Percentiles rank a stretch among this genome's conserved stretches.
phyloP scores from a whole-genome alignment of 352 stramenopile species.

The Pythium aphanidermatum region DNA sequence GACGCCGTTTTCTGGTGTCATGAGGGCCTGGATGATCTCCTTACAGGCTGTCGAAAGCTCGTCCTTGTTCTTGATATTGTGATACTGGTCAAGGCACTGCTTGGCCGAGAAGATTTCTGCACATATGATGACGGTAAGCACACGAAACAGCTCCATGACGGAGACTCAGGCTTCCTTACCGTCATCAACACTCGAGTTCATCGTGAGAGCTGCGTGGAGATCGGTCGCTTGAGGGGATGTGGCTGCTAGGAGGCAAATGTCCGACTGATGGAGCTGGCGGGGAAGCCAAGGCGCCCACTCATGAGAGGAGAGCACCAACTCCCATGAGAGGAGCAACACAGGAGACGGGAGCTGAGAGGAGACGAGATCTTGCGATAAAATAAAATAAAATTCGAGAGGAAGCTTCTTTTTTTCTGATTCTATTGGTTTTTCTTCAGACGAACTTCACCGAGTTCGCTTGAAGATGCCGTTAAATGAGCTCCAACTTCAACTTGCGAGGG shows the following conservation, averaged over 20 bases:
- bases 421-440: too few species aligned
- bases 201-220: not conserved
- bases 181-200: conserved; percentile 11
- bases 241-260: not conserved
- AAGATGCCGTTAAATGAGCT: too few species aligned
- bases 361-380: not conserved
- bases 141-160: not conserved
- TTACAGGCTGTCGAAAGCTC: conserved; percentile 65
- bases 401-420: not conserved
- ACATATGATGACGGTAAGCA: too few species aligned
- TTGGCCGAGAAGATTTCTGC: conserved; percentile 13
- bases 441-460: too few species aligned
- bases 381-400: too few species aligned
- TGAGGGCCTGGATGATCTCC: conserved; percentile 69
- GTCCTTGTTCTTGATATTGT: conserved; percentile 75
- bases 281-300: not conserved
- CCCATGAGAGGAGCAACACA: not conserved
- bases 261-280: not conserved
- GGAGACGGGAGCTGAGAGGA: not conserved
- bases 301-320: not conserved
- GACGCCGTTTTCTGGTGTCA: conserved; percentile 54
- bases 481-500: not conserved
- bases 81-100: conserved; percentile 72
- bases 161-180: not conserved
- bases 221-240: not conserved